Evolutionary conservation across 2,329 filamentous ascomycete species (phyloP), one percentile per base, ranked within the genome.

Genomic region (Cadophora luteo-olivacea): DNA sequence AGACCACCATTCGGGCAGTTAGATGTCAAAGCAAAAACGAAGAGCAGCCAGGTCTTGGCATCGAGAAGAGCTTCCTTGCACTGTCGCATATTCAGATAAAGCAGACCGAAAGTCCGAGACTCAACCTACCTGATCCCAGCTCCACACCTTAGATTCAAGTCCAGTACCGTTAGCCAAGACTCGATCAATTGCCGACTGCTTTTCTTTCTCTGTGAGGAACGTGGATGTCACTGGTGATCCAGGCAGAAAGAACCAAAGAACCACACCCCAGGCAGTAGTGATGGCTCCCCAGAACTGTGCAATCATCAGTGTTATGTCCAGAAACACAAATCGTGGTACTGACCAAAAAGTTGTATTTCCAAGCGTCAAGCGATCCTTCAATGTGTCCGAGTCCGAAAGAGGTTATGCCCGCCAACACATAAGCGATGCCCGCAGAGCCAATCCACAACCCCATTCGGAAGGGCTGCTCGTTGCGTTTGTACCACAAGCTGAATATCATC

Each of bases 131-230:
- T n/a, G n/a, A n/a, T n/a, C n/a, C n/a, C n/a, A n/a, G n/a, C n/a
- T n/a, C n/a, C n/a, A n/a, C n/a, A n/a, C n/a, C n/a, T n/a, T n/a
- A n/a, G n/a, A n/a, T n/a, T n/a, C n/a, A n/a, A n/a, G n/a, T n/a
- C n/a, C n/a, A n/a, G n/a, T n/a, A n/a, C n/a, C n/a, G 77, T 88
- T 87, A 64, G 83, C 80, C 55, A 81, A 83, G 65, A 87, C 80
- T 61, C 85, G 83, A 75, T 84, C 83, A 45, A 86, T 78, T 3
- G 85, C 78, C 0, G 80, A 81, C 3, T 82, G 80, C 69, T 80
- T 80, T 72, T 83, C 80, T 8, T 70, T 72, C 45, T 80, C 76
- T 0, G 74, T 78, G 45, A 83, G 70, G 75, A 80, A 83, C 6
- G 66, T 65, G 3, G 84, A 82, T 61, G 80, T 77, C 73, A 85